Base-by-base conservation (phyloP, 768 basidiomycete genomes). In the Epithele typhae region DNA sequence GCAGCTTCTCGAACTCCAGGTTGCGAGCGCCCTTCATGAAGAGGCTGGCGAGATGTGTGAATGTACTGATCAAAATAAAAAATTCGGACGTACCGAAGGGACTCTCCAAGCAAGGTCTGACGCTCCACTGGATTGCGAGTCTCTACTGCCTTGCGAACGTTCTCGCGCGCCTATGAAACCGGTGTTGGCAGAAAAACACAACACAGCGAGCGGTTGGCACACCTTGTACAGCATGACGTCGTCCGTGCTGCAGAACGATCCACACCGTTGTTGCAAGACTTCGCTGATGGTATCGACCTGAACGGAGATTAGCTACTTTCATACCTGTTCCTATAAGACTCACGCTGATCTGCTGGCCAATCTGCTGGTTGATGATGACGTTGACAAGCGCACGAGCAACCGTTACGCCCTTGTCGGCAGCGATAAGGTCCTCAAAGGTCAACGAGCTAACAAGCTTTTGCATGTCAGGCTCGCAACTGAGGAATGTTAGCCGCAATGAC, bases 181-280 rank as follows among this genome's bases (percentile, higher is more conserved):
- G 27, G 27, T 30, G 7, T 7, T 7, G 27, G 14, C 14, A 30
- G 27, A 14, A 14, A 7, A 7, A 14, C 14, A 7, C 8, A 30
- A 7, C 27, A 30, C 27, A 14, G 27, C 27, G 7, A 30, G 7
- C 8, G n/a, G n/a, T 1, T 10, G 52, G 39, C 51, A 68, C 56
- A 82, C 92, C 75, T 99, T 99, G 72, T 98, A 97, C 23, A 96
- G 67, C 77, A 96, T 89, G 36, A 99, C 96, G 67, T 99, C 96
- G 60, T 97, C 96, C 2, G 94, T 86, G 56, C 94, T 94, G 66
- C 93, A 97, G 77, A 98, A 98, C 12, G 93, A 91, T 2, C 95
- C 94, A 56, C 96, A 99, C 62, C 92, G 77, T 58, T 89, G 84
- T 61, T 98, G 95, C 32, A 99, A 68, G 35, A 93, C 82, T 58